Conservation (phyloP, 1,284 basidiomycete species). For the Coniferiporia sulphurascens region DNA sequence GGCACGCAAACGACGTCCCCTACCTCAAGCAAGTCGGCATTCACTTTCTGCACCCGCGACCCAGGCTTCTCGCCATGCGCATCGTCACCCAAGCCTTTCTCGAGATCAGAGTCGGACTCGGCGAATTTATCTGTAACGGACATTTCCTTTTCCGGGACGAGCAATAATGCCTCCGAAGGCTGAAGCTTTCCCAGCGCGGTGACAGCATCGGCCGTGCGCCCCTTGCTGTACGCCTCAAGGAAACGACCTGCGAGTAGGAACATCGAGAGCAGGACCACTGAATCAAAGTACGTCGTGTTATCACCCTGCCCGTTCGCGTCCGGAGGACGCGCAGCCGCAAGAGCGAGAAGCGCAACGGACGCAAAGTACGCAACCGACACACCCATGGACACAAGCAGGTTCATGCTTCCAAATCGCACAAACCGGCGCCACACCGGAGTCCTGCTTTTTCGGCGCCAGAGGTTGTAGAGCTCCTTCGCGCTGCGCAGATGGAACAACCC, state of each 20-base stretch:
- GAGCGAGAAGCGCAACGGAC: slow-evolving; percentile 63
- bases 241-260: slow-evolving; percentile 72
- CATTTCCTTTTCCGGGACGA: slow-evolving; percentile 29
- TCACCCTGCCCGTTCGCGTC: slow-evolving; percentile 38
- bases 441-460: slow-evolving; percentile 52
- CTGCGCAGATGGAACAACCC: slow-evolving; percentile 52
- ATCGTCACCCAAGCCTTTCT: slow-evolving; percentile 36
- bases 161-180: slow-evolving; percentile 58
- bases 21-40: slow-evolving; percentile 63
- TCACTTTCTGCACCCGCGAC: slow-evolving; percentile 37
- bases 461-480: slow-evolving; percentile 48
- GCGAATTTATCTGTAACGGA: neutral
- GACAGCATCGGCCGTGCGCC: slow-evolving; percentile 68
- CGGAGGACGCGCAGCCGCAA: slow-evolving; percentile 46
- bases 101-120: slow-evolving; percentile 31
- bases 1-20: slow-evolving; percentile 74
- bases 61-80: slow-evolving; percentile 29
- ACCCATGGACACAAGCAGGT: slow-evolving; percentile 72
- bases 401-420: slow-evolving; percentile 78
- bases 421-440: slow-evolving; percentile 51
- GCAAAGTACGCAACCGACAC: slow-evolving; percentile 76
- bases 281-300: slow-evolving; percentile 77
- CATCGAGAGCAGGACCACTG: slow-evolving; percentile 74
- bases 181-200: slow-evolving; percentile 63
- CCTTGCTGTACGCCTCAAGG: slow-evolving; percentile 61